Conservation (phyloP, 768 basidiomycete genomes). For the Tricholoma saponaceum region DNA sequence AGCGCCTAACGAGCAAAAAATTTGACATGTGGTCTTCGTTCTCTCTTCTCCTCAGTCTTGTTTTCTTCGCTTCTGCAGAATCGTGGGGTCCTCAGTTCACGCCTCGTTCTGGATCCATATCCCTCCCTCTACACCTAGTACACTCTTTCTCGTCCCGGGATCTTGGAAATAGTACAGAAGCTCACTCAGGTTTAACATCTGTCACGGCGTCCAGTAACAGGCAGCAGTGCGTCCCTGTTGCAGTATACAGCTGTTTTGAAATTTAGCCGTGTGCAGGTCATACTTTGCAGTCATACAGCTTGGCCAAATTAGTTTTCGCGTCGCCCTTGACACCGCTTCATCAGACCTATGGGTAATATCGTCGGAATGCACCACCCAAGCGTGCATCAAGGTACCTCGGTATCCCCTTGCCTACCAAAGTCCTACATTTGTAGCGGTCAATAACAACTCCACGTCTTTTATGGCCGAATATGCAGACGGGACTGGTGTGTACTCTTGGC, state of each 20-base stretch:
- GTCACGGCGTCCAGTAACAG: slow-evolving; percentile 44
- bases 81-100: slow-evolving; percentile 17
- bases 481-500: slow-evolving; percentile 46
- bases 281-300: slow-evolving; percentile 60
- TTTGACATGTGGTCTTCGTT: slow-evolving; percentile 13
- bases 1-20: background rate
- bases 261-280: slow-evolving; percentile 39
- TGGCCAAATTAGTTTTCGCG: slow-evolving; percentile 63
- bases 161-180: slow-evolving; percentile 25
- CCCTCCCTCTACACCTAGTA: slow-evolving; percentile 19
- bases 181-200: slow-evolving; percentile 35
- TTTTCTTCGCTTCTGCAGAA: slow-evolving; percentile 14
- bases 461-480: slow-evolving; percentile 61
- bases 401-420: slow-evolving; percentile 70
- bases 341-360: slow-evolving; percentile 70
- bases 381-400: slow-evolving; percentile 57
- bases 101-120: slow-evolving; percentile 23
- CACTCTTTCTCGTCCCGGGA: slow-evolving; percentile 13
- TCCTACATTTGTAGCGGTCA: slow-evolving; percentile 58
- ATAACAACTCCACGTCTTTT: slow-evolving; percentile 59
- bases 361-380: slow-evolving; percentile 50
- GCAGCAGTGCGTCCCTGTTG: slow-evolving; percentile 28
- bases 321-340: slow-evolving; percentile 72
- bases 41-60: slow-evolving; percentile 4
- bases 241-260: slow-evolving; percentile 5